A percentile compares a stretch with the other conserved stretches of the same genome.
These are phyloP conservation scores for Wallacemonas sp. DNA, from an alignment of 208 protist species.

Conservation along the genomic window DNA sequence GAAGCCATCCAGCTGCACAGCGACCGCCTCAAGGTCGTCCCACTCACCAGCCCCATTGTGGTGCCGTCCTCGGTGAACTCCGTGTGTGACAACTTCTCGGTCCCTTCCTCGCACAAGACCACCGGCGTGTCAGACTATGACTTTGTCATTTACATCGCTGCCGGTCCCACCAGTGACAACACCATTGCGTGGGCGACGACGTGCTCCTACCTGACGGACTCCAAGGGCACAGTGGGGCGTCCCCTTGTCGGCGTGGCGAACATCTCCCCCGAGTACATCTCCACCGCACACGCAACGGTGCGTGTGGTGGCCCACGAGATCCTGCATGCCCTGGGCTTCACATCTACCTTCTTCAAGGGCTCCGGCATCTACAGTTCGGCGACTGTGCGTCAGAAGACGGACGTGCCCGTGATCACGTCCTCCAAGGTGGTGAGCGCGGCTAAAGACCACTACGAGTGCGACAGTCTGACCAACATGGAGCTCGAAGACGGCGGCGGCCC, in stretches of 20 bases:
- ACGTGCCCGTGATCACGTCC: slow-evolving; percentile 27
- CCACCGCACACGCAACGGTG: slow-evolving; percentile 2
- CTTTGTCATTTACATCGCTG: slow-evolving; percentile 71
- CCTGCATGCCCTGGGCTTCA: slow-evolving; percentile 84
- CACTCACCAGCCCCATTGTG: slow-evolving; percentile 10
- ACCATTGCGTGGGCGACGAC: slow-evolving; percentile 45
- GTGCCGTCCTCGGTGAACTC: slow-evolving; percentile 11
- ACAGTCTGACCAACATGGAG: slow-evolving; percentile 48
- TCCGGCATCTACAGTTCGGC: slow-evolving; percentile 3
- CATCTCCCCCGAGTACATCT: slow-evolving; percentile 39
- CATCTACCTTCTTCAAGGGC: slow-evolving; percentile 9
- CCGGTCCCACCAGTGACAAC: slow-evolving; percentile 24
- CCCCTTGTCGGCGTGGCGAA: slow-evolving; percentile 56
- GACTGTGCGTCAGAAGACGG: slow-evolving; percentile 39
- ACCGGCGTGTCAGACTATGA: slow-evolving; percentile 43
- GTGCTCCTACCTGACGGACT: slow-evolving; percentile 34
- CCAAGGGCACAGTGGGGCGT: not conserved
- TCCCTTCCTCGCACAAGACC: slow-evolving; percentile 41
- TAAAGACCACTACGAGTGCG: slow-evolving; percentile 69
- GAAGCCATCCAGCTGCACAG: slow-evolving; percentile 41
- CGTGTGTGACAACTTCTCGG: slow-evolving; percentile 38
- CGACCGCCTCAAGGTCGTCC: slow-evolving; percentile 51
- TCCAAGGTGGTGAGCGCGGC: slow-evolving; percentile 35
- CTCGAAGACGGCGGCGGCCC: slow-evolving; percentile 65
- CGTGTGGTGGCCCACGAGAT: slow-evolving; percentile 73